Evolutionary conservation across 1,284 basidiomycete genomes (phyloP).

Genomic region (Fomitopsis pinicola): DNA sequence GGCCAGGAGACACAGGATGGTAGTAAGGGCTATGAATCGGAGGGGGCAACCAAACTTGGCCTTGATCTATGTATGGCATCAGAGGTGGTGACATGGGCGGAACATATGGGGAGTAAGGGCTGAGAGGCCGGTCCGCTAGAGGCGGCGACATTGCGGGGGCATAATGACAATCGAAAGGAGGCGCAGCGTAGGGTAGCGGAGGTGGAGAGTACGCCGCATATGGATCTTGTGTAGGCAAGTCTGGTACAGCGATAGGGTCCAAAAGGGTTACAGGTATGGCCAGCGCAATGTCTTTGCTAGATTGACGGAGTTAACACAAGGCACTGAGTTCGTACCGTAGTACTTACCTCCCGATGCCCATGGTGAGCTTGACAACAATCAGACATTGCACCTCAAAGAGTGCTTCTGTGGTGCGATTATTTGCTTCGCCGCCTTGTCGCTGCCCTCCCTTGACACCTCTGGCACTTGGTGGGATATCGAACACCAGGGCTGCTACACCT

Average conservation of each 20-base stretch:
- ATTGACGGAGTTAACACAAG: neutral
- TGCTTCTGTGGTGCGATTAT: conserved; percentile 34
- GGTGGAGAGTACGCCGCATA: conserved; percentile 8
- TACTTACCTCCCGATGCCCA: conserved; percentile 61
- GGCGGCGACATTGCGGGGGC: conserved; percentile 18
- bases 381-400: conserved; percentile 64
- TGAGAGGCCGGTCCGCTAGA: conserved; percentile 20
- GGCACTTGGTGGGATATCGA: conserved; percentile 63
- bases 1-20: conserved; percentile 12
- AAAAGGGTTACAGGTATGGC: conserved; percentile 60
- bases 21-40: conserved; percentile 19
- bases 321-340: neutral
- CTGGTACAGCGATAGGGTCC: conserved; percentile 54
- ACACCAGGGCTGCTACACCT: conserved; percentile 70
- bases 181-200: conserved; percentile 7
- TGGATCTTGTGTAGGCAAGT: conserved; percentile 25
- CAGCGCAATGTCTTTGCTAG: conserved; percentile 64
- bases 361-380: conserved; percentile 49
- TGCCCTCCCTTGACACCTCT: conserved; percentile 56
- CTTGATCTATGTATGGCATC: conserved; percentile 38
- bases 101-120: conserved; percentile 30
- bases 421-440: conserved; percentile 31
- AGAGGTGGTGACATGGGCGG: conserved; percentile 33
- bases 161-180: conserved; percentile 13
- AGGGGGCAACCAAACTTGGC: conserved; percentile 47